These are phyloP conservation scores for Eremomyces bilateralis DNA, from an alignment of 495 filamentous ascomycete genomes.

Conservation along the genomic window DNA sequence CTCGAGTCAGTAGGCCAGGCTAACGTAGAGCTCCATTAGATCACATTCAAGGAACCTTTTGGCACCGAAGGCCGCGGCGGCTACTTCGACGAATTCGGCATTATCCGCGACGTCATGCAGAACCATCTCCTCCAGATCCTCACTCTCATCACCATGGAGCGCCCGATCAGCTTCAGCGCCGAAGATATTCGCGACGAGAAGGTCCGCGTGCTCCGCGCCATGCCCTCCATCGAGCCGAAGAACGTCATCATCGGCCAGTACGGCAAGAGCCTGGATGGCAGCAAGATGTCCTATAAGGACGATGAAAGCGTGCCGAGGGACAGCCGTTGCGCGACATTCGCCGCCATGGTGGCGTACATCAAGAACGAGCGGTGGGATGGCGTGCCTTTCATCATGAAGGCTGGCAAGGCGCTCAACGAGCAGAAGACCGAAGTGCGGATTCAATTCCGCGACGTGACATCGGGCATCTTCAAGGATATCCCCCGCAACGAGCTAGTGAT, in stretches of 20 bases:
- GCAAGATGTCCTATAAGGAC: conserved; percentile 94
- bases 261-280: conserved; percentile 86
- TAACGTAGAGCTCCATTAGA: conserved; percentile 22
- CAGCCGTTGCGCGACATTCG: conserved; percentile 93
- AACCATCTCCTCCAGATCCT: conserved; percentile 74
- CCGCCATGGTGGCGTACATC: conserved; percentile 88
- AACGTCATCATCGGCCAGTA: conserved; percentile 99
- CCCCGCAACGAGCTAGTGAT: conserved; percentile 98
- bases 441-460: conserved; percentile 97
- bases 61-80: conserved; percentile 98
- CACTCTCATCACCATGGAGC: conserved; percentile 93
- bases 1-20: too few species aligned
- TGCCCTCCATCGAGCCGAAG: conserved; percentile 93
- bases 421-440: conserved; percentile 99
- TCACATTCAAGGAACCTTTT: conserved; percentile 99
- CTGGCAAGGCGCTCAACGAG: conserved; percentile 94
- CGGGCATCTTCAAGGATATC: conserved; percentile 99
- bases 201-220: conserved; percentile 82
- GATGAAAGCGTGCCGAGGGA: conserved; percentile 97
- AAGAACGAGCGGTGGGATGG: conserved; percentile 99
- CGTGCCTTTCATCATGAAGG: conserved; percentile 98
- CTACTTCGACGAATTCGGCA: conserved; percentile 99
- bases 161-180: conserved; percentile 91
- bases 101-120: conserved; percentile 79
- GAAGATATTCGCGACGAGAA: conserved; percentile 99